Base-by-base conservation (phyloP, 2,329 filamentous ascomycete genomes). In the Myotisia sp. region DNA sequence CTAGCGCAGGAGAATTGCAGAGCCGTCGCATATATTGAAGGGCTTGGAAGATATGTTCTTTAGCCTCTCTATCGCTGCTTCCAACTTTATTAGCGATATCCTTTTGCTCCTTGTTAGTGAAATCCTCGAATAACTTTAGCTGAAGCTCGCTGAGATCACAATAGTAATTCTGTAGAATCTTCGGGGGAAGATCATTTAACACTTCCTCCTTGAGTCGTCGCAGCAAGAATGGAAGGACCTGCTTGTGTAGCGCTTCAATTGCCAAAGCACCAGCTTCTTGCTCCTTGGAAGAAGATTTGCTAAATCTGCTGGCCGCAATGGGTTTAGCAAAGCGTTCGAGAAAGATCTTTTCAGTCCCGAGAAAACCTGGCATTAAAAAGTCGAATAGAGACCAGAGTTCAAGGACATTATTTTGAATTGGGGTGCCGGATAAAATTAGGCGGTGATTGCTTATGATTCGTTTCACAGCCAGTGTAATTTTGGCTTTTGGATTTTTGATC, bases 151-250 rank as follows among this genome's bases (percentile, higher is more conserved):
- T 93, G 12, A 93, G 76, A 51, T 98, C 90, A 56, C 90, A 98
- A 62, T 98, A 98, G 63, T 98, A 98, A 58, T 98, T 98, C 55
- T 98, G 90, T 33, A 98, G 64, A 49, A 98, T 98, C 74, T 98
- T 98, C 5, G 90, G 90, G 2, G 90, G 90, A 6, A 98, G 66
- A 49, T 98, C 90, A 47, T 98, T 82, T 39, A 98, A 67, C 12
- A 98, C 90, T 56, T 98, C 90, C 60, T 98, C 90, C 61, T 98
- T 98, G 47, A 98, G 70, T 48, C 90, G 86, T 40, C 90, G 83
- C 24, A 98, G 72, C 41, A 98, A 67, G 76, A 98, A 98, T 1
- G 90, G 90, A 21, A 98, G 64, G 2, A 98, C 92, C 53, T 98
- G 90, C 56, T 98, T 98, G 62, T 98, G 90, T 14, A 98, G 66